Conservation (phyloP, 305 asterid genomes). For the Fraxinus sp. region DNA sequence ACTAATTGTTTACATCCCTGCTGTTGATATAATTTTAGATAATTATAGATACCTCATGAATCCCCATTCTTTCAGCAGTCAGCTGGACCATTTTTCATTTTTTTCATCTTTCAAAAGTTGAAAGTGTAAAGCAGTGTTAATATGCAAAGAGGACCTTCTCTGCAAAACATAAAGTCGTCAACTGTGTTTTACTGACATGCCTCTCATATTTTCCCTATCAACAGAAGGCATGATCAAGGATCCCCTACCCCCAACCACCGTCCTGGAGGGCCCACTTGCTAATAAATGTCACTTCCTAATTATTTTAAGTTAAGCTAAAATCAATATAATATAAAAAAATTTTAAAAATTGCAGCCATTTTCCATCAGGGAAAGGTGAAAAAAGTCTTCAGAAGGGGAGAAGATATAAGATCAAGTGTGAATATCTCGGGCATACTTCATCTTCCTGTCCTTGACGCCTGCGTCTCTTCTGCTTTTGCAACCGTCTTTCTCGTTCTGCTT, state of each 20-base stretch:
- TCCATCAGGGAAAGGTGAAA: neutral
- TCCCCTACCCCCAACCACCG: neutral
- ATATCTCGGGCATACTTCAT: constrained; percentile 54
- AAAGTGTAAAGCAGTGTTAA: neutral
- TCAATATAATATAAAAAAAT: neutral
- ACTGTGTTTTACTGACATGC: neutral
- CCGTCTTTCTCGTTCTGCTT: constrained; percentile 80
- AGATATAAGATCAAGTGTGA: constrained; percentile 1
- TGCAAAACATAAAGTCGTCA: neutral
- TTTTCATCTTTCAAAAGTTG: neutral
- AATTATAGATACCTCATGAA: neutral
- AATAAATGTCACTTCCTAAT: neutral
- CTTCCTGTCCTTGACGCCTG: constrained; percentile 94
- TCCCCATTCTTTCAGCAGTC: neutral
- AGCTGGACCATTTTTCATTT: neutral
- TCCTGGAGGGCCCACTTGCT: neutral
- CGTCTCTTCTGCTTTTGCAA: constrained; percentile 83
- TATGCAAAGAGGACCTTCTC: neutral
- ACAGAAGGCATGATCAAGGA: neutral
- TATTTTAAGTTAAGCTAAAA: neutral
- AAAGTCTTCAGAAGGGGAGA: neutral
- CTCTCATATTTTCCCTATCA: neutral
- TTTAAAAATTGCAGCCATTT: neutral
- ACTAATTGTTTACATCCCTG: neutral
- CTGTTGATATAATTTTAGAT: neutral